phyloP scores from a whole-genome alignment of 202 grass and related monocot genomes.

The Elaeis oleifera region DNA sequence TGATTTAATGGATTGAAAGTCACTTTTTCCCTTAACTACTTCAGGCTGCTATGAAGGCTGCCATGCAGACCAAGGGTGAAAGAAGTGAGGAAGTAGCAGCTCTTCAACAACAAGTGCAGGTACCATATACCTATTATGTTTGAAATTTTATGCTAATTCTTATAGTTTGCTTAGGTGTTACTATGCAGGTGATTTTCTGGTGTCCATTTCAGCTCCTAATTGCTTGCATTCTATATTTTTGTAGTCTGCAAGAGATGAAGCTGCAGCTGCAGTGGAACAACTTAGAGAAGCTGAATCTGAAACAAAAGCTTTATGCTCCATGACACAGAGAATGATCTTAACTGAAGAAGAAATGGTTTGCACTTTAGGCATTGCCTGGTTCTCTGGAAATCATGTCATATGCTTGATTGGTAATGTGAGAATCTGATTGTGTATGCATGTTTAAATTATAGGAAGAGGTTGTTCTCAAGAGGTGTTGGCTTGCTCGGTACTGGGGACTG shows the following conservation, averaged over 20 bases:
- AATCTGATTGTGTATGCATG: conserved; percentile 20
- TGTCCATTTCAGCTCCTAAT: background rate
- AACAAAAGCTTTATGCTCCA: conserved; percentile 59
- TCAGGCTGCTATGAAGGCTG: conserved; percentile 85
- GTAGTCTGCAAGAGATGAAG: conserved; percentile 58
- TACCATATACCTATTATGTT: conserved; percentile 13
- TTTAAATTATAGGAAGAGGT: conserved; percentile 60
- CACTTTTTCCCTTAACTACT: conserved; percentile 15
- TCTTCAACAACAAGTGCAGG: conserved; percentile 72
- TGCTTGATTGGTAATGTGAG: background rate
- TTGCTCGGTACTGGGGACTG: conserved; percentile 87
- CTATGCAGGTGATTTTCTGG: background rate
- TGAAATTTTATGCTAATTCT: too few species aligned
- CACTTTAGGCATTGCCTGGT: background rate
- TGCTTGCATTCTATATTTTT: conserved; percentile 21
- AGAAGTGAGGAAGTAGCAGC: conserved; percentile 57
- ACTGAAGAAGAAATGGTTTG: conserved; percentile 84
- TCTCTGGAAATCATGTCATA: too few species aligned
- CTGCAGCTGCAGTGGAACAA: conserved; percentile 33
- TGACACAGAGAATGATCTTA: conserved; percentile 82
- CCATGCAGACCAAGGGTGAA: conserved; percentile 55
- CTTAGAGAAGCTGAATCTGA: conserved; percentile 67
- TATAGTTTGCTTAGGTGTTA: background rate
- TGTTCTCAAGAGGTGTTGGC: conserved; percentile 94
- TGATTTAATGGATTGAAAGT: too few species aligned